Evolutionary conservation across 768 basidiomycete genomes (phyloP), one percentile per base, ranked within the genome.

Genomic region (Naganishia onofrii): DNA sequence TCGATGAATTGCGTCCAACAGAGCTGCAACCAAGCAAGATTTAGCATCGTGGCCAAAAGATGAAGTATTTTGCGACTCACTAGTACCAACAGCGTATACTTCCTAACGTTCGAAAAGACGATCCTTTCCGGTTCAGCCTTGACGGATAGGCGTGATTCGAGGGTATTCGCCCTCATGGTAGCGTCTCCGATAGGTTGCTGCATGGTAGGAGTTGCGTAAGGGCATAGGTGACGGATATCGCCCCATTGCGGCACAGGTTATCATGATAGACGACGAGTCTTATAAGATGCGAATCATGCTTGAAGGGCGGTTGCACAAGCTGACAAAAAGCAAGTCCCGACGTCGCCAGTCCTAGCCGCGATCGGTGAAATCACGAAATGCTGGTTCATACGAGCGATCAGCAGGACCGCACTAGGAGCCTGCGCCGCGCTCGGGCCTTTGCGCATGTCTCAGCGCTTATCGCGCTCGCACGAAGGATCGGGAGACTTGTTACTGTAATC

Each of bases 1-100:
- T 91, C 88, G 73, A 88, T 79, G 0, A 69, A 72, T 38, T 69
- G 58, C 21, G 57, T 53, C 29, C 31, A 68, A 26, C 64, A 72
- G 53, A 65, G 48, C 51, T 60, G 34, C 42, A n/a, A n/a, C 13
- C 48, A 53, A 48, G 19, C 12, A 13, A 42, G 44, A 34, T 31
- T 53, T 48, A 64, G 36, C 36, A 69, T 69, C 21, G 2, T 44
- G 19, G 19, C 10, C 36, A 12, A 21, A n/a, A 1, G 26, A 21
- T 8, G 29, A 29, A 58, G 26, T 13, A 7, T 38, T 26, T 13
- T 8, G 2, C 42, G 15, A 42, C 60, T 13, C 17, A 63, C 60
- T 26, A 63, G 15, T 9, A 42, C 42, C 26, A 36, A 44, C 48
- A 64, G n/a, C 28, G 60, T 46, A 54, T 53, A 57, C n/a, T 52